Evolutionary conservation across 208 protist genomes (phyloP).

Genomic region (Lotmaria passim): DNA sequence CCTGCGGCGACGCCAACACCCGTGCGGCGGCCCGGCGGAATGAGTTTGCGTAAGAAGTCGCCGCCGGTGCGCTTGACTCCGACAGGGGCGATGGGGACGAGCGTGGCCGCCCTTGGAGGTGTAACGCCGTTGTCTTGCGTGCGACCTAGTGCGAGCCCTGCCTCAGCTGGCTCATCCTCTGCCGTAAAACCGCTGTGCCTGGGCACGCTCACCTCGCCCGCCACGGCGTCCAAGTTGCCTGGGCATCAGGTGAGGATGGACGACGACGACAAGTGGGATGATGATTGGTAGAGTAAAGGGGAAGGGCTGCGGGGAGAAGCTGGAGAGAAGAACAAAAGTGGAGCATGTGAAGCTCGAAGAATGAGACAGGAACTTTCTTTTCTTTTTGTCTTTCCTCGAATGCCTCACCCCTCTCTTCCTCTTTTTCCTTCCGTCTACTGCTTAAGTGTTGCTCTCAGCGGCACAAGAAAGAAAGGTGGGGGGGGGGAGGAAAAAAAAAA

Average conservation of each 20-base stretch:
- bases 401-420: neutral
- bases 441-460: too few species aligned
- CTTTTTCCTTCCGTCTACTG: neutral
- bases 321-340: neutral
- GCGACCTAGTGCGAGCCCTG: neutral
- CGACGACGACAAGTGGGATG: slow-evolving; percentile 65
- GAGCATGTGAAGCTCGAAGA: too few species aligned
- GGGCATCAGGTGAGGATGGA: slow-evolving; percentile 35
- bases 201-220: slow-evolving; percentile 6
- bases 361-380: neutral
- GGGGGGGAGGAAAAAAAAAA: too few species aligned
- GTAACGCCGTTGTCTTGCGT: neutral
- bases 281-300: slow-evolving; percentile 44
- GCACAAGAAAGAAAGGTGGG: too few species aligned
- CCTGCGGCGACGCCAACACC: neutral
- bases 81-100: neutral
- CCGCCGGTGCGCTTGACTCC: slow-evolving; percentile 13
- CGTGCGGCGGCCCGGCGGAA: slow-evolving; percentile 11
- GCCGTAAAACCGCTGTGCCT: slow-evolving; percentile 6
- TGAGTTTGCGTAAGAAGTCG: slow-evolving; percentile 43
- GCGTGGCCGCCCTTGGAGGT: neutral
- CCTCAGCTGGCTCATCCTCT: neutral
- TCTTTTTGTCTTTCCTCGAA: neutral
- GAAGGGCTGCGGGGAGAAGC: neutral
- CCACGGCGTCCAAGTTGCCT: neutral